phyloP scores from a whole-genome alignment of 23 red algal genomes.

The Porphyridium purpureum region DNA sequence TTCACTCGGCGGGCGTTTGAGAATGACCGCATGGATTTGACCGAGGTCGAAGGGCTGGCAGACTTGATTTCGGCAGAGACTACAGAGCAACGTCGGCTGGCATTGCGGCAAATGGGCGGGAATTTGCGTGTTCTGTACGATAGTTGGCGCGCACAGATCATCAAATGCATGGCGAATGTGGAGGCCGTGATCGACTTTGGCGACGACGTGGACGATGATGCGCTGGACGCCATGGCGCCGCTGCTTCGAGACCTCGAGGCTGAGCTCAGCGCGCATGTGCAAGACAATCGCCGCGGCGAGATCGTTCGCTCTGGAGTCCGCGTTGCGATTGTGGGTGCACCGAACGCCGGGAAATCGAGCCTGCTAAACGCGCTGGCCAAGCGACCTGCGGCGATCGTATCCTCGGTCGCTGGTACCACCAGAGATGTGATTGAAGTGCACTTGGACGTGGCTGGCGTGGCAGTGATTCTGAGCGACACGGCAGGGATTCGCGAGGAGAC shows the following conservation, averaged over 20 bases:
- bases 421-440: constrained; percentile 79
- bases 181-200: constrained; percentile 88
- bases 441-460: constrained; percentile 43
- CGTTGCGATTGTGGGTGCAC: constrained; percentile 57
- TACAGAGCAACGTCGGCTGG: constrained; percentile 31
- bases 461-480: constrained; percentile 55
- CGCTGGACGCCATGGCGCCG: constrained; percentile 27
- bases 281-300: constrained; percentile 40
- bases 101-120: constrained; percentile 42
- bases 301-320: constrained; percentile 42
- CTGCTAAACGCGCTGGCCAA: constrained; percentile 61
- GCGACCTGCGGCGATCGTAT: constrained; percentile 69
- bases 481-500: constrained; percentile 42
- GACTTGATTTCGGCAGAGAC: constrained; percentile 82
- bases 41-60: constrained; percentile 59
- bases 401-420: constrained; percentile 67
- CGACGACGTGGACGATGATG: constrained; percentile 61
- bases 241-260: constrained; percentile 10
- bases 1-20: constrained; percentile 81
- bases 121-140: constrained; percentile 21
- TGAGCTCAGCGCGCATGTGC: constrained; percentile 18
- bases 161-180: constrained; percentile 36
- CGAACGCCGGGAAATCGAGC: constrained; percentile 84
- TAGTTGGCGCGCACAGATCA: constrained; percentile 43
- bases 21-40: constrained; percentile 64